Base-by-base conservation (phyloP, 2,329 filamentous ascomycete species). In the Microdochium nivale region DNA sequence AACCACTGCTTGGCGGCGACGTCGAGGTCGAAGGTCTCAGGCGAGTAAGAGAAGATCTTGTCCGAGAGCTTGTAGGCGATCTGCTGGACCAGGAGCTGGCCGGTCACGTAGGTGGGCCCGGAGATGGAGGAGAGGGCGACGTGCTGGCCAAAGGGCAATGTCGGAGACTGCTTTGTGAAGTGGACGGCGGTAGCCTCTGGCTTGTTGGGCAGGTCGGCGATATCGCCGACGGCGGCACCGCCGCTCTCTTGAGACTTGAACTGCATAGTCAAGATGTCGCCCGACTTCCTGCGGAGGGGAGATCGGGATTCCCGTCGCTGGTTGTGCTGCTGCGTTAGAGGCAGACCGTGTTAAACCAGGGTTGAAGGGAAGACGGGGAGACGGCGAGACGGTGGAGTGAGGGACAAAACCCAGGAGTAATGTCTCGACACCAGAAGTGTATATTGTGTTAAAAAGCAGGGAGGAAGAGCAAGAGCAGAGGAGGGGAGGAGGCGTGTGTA, bases 31-130 rank as follows among this genome's bases (percentile, higher is more conserved):
- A 96, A 97, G 14, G 89, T 88, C 64, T 95, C 88, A 25, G 91
- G 90, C 2, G 92, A 97, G 76, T 95, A 97, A 52, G 91, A 88
- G 75, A 96, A 99, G 72, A 97, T 84, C 78, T 95, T 96, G 77
- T 97, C 91, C 52, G 92, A 97, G 55, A 99, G 79, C 57, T 88
- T 82, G 73, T 96, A 99, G 55, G 92, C 90, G 58, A 97, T 87
- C 72, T 99, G 94, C 75, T 99, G 94, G 58, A 97, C 87, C 52
- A 99, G 81, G 23, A 90, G 84, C 73, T 99, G 94, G 27, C 90
- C 88, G 40, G 92, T 97, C 55, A 92, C 80, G 71, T 99, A 99
- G 52, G 88, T 94, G 59, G 92, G 88, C 16, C 92, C 94, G 54
- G 80, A 84, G 68, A 97, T 88, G 61, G 78, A 74, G 32, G 76